These are phyloP conservation scores for Venturia effusa DNA, from an alignment of 2,329 filamentous ascomycete genomes.

Conservation along the genomic window DNA sequence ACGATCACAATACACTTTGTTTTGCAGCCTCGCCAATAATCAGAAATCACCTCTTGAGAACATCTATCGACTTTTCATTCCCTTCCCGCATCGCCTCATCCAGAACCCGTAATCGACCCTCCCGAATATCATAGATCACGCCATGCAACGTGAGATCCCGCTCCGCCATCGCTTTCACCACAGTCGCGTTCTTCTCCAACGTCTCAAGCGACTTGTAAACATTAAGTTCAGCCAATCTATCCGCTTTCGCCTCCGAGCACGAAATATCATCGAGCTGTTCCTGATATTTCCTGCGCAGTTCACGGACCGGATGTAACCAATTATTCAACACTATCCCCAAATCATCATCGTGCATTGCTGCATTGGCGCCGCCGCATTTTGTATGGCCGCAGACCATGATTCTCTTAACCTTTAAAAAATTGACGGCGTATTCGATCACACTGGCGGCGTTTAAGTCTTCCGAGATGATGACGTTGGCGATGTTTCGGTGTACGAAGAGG, in stretches of 20 bases:
- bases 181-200: slow-evolving; percentile 55
- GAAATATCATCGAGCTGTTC: slow-evolving; percentile 36
- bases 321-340: slow-evolving; percentile 47
- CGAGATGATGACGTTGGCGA: slow-evolving; percentile 69
- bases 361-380: slow-evolving; percentile 47
- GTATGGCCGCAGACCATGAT: slow-evolving; percentile 53
- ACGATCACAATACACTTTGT: not conserved
- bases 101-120: slow-evolving; percentile 37
- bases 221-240: slow-evolving; percentile 65
- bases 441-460: slow-evolving; percentile 65
- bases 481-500: slow-evolving; percentile 83
- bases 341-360: slow-evolving; percentile 44
- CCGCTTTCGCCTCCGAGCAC: slow-evolving; percentile 37
- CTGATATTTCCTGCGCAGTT: slow-evolving; percentile 43
- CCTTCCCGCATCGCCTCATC: slow-evolving; percentile 15
- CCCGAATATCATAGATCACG: slow-evolving; percentile 59
- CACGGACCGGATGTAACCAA: slow-evolving; percentile 48
- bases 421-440: slow-evolving; percentile 72
- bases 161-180: slow-evolving; percentile 60
- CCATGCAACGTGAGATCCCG: slow-evolving; percentile 66
- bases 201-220: slow-evolving; percentile 57
- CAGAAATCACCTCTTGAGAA: not conserved
- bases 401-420: slow-evolving; percentile 55
- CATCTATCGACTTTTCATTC: not conserved
- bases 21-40: not conserved